Evolutionary conservation across 352 stramenopile species (phyloP).

Genomic region (Pythium monospermum): DNA sequence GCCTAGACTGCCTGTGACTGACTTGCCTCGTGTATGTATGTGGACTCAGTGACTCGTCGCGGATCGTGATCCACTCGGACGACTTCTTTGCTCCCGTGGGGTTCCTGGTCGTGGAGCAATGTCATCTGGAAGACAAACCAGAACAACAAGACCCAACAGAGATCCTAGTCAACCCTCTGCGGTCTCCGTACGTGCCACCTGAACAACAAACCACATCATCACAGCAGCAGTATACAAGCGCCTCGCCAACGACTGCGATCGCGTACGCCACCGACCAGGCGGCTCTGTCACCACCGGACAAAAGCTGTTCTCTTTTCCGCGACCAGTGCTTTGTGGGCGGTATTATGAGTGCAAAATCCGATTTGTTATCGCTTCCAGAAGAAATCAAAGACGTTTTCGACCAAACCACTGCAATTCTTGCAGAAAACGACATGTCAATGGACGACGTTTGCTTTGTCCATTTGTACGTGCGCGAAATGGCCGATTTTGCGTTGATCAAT

Average conservation of each 20-base stretch:
- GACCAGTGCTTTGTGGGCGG: conserved; percentile 65
- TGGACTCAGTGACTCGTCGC: conserved; percentile 73
- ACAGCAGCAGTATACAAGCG: too few species aligned
- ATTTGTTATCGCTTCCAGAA: conserved; percentile 41
- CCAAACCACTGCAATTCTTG: conserved; percentile 31
- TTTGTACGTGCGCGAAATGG: conserved; percentile 95
- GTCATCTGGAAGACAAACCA: conserved; percentile 90
- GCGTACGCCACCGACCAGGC: neutral
- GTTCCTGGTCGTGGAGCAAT: conserved; percentile 89
- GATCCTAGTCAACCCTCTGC: neutral
- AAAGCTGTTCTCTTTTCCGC: conserved; percentile 56
- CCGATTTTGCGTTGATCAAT: conserved; percentile 92
- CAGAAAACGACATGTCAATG: conserved; percentile 45
- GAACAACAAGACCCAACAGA: conserved; percentile 2
- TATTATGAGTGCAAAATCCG: conserved; percentile 39
- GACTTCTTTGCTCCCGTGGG: conserved; percentile 91
- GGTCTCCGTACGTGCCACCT: neutral
- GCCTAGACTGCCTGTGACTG: neutral
- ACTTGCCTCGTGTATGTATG: conserved; percentile 8
- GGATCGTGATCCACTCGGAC: conserved; percentile 90
- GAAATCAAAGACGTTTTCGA: conserved; percentile 59
- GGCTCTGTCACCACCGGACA: neutral
- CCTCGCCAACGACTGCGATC: conserved; percentile 14
- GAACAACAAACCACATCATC: too few species aligned
- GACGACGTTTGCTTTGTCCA: conserved; percentile 95